Evolutionary conservation across 148 eudicot species (phyloP).

Genomic region (Beta vulgaris): DNA sequence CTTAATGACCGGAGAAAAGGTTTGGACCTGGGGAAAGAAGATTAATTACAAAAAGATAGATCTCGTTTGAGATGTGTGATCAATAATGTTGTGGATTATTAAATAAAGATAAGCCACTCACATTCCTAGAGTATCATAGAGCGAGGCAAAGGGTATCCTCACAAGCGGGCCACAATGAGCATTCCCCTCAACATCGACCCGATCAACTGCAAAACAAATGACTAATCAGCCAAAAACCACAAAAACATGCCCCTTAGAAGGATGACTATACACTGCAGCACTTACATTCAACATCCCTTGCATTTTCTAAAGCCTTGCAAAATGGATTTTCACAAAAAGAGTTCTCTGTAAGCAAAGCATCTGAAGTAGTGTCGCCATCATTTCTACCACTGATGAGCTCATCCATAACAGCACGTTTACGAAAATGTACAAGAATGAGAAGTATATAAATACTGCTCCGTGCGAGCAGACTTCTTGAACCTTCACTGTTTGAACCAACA

Average conservation of each 20-base stretch:
- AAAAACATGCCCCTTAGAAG: constrained; percentile 1
- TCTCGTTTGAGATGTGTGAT: neutral
- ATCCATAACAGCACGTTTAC: constrained; percentile 44
- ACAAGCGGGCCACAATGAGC: constrained; percentile 63
- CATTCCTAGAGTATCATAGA: constrained; percentile 92
- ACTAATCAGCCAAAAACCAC: constrained; percentile 23
- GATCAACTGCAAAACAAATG: constrained; percentile 71
- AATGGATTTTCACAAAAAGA: constrained; percentile 67
- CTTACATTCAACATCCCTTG: constrained; percentile 77
- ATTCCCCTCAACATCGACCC: constrained; percentile 71
- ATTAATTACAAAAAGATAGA: neutral
- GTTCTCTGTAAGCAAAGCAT: constrained; percentile 46
- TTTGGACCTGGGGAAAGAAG: neutral
- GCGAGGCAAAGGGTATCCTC: constrained; percentile 85
- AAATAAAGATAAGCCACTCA: constrained; percentile 35
- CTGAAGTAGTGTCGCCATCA: constrained; percentile 36
- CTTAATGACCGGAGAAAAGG: neutral
- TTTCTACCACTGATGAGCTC: constrained; percentile 42
- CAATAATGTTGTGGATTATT: neutral
- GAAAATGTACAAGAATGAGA: constrained; percentile 77
- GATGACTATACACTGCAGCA: constrained; percentile 16
- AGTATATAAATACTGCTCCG: constrained; percentile 71
- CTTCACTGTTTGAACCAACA: constrained; percentile 55
- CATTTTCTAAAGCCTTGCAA: constrained; percentile 77
- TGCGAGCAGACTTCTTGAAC: constrained; percentile 60